A percentile compares a stretch with the other conserved stretches of the same genome.
These are phyloP conservation scores for Trichoderma simmonsii DNA, from an alignment of 2,329 filamentous ascomycete species.

Conservation along the genomic window DNA sequence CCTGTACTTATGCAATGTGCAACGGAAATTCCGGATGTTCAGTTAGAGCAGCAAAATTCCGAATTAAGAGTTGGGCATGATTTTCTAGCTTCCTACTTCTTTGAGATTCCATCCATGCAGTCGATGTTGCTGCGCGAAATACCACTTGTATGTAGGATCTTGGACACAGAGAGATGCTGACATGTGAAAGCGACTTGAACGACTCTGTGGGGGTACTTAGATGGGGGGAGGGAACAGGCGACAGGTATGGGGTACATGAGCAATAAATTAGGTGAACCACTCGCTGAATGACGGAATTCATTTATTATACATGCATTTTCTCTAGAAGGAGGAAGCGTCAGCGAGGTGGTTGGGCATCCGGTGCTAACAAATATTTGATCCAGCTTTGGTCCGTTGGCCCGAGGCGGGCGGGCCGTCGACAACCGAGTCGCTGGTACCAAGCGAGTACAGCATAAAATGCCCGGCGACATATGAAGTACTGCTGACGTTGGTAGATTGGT, in stretches of 20 bases:
- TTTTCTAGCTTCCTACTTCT: background rate
- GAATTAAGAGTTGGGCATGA: background rate
- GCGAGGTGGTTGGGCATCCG: background rate
- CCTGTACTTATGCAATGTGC: background rate
- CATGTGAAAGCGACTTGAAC: background rate
- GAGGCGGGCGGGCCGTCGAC: conserved; percentile 7
- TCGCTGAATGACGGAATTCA: background rate
- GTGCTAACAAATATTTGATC: background rate
- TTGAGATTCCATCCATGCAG: background rate
- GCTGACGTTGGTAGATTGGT: background rate
- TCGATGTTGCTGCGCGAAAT: background rate
- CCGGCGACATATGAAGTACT: background rate
- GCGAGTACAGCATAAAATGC: background rate
- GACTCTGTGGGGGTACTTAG: background rate
- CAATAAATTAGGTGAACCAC: background rate
- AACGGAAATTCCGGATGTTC: background rate
- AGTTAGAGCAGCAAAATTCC: background rate
- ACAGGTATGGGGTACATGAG: background rate
- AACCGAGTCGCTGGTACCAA: background rate
- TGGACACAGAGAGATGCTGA: background rate
- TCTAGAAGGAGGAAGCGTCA: background rate
- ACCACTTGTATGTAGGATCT: background rate
- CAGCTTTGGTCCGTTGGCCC: conserved; percentile 11
- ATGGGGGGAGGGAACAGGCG: background rate
- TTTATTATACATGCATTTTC: background rate